Evolutionary conservation across 768 basidiomycete species (phyloP).

Genomic region (Trametes cingulata): DNA sequence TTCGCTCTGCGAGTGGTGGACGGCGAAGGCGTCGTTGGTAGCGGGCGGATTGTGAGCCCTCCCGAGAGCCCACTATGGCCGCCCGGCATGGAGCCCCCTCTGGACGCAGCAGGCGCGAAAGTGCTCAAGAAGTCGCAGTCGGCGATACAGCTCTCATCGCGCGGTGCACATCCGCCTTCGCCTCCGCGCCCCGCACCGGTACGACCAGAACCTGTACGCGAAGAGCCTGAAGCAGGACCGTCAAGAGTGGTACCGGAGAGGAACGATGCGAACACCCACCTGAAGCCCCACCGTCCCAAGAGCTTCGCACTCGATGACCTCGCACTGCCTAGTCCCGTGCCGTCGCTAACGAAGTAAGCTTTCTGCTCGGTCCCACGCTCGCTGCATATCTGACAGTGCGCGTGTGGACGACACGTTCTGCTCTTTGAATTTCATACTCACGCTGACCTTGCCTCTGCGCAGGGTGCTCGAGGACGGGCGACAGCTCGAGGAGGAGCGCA

Average conservation of each 20-base stretch:
- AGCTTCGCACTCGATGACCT: conserved; percentile 64
- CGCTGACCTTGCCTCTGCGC: conserved; percentile 3
- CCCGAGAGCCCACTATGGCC: conserved; percentile 45
- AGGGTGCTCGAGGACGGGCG: conserved; percentile 72
- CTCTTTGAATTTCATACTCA: background rate
- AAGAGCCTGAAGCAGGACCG: conserved; percentile 8
- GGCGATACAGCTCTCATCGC: conserved; percentile 36
- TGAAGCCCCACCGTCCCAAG: conserved; percentile 46
- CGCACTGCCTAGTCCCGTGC: conserved; percentile 56
- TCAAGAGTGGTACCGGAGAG: conserved; percentile 6
- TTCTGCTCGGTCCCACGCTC: conserved; percentile 1
- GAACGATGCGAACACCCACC: conserved; percentile 7
- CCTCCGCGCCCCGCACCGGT: conserved; percentile 9
- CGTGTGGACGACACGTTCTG: background rate
- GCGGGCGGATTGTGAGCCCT: conserved; percentile 47
- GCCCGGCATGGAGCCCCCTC: conserved; percentile 9
- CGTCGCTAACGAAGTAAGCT: conserved; percentile 52
- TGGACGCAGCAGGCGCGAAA: conserved; percentile 9
- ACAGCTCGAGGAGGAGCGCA: conserved; percentile 60
- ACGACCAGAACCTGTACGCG: background rate
- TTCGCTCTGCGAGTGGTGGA: conserved; percentile 51
- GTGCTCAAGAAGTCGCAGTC: conserved; percentile 25
- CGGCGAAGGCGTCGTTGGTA: conserved; percentile 25
- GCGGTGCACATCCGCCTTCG: conserved; percentile 9
- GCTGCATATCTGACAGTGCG: background rate